Evolutionary conservation across 192 early-diverging fungal species (phyloP).

Genomic region (Backusella luteola): DNA sequence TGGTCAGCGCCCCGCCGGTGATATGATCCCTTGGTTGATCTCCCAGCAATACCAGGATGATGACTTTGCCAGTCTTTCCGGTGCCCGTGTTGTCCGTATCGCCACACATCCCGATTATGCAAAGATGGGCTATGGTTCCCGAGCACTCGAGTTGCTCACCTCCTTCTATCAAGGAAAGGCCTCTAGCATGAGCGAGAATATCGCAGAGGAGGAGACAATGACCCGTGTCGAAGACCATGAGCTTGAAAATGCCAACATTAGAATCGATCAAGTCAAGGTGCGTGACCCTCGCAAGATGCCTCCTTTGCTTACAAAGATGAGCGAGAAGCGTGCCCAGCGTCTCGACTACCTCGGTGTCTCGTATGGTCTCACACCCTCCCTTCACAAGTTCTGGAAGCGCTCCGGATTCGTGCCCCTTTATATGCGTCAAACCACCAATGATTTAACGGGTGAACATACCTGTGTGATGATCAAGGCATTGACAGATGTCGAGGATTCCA

Average conservation of each 20-base stretch:
- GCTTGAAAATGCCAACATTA: constrained; percentile 52
- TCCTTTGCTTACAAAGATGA: constrained; percentile 81
- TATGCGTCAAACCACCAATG: constrained; percentile 94
- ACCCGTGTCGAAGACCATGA: constrained; percentile 53
- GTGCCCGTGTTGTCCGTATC: constrained; percentile 95
- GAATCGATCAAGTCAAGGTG: constrained; percentile 76
- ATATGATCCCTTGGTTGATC: constrained; percentile 97
- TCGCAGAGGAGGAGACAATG: constrained; percentile 51
- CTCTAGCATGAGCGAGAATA: constrained; percentile 60
- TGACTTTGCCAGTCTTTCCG: constrained; percentile 92
- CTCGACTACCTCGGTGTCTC: constrained; percentile 97
- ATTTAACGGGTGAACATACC: constrained; percentile 96
- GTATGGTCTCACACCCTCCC: constrained; percentile 82
- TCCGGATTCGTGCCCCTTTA: constrained; percentile 91
- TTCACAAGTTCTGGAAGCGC: constrained; percentile 98
- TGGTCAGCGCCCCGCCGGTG: constrained; percentile 86
- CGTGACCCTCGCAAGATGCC: constrained; percentile 92
- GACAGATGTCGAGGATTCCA: constrained; percentile 36
- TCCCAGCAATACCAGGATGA: constrained; percentile 95
- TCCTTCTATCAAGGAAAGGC: constrained; percentile 87
- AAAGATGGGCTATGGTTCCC: constrained; percentile 95
- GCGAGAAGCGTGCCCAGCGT: constrained; percentile 74
- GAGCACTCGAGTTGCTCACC: constrained; percentile 84
- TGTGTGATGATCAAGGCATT: constrained; percentile 95
- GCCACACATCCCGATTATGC: constrained; percentile 97